phyloP scores from a whole-genome alignment of 345 rosid genomes.

The Eucalyptus dawsonii region DNA sequence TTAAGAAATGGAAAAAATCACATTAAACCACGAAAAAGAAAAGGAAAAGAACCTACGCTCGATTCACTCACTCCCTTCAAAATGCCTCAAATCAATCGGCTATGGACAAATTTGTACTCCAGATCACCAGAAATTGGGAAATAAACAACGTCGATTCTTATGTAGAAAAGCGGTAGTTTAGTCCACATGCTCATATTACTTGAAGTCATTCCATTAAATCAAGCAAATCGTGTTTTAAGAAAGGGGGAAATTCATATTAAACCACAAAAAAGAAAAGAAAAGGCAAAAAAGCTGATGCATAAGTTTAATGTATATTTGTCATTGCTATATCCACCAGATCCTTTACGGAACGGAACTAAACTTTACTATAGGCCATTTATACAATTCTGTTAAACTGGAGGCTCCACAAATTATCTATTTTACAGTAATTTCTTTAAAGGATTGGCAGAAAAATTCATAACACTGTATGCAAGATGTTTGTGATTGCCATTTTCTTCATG shows the following conservation, averaged over 20 bases:
- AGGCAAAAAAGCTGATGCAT: rapidly evolving
- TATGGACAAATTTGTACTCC: background rate
- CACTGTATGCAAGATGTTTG: background rate
- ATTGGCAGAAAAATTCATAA: background rate
- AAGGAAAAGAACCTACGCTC: background rate
- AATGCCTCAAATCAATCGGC: background rate
- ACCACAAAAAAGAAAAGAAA: rapidly evolving
- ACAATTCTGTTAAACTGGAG: background rate
- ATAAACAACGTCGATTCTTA: background rate
- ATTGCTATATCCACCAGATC: background rate
- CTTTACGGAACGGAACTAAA: rapidly evolving
- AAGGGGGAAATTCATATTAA: background rate
- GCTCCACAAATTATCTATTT: background rate
- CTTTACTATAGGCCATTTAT: background rate
- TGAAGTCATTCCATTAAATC: background rate
- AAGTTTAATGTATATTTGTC: background rate
- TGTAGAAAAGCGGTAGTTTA: background rate
- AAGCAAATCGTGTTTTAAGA: background rate
- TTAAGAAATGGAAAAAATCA: background rate
- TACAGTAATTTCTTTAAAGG: background rate
- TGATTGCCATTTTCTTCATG: background rate
- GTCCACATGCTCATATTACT: background rate
- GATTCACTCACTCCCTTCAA: background rate
- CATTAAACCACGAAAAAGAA: background rate
- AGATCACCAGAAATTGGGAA: background rate